Base-by-base conservation (phyloP, 768 basidiomycete species). In the Tylopilus vinaceipallidus region DNA sequence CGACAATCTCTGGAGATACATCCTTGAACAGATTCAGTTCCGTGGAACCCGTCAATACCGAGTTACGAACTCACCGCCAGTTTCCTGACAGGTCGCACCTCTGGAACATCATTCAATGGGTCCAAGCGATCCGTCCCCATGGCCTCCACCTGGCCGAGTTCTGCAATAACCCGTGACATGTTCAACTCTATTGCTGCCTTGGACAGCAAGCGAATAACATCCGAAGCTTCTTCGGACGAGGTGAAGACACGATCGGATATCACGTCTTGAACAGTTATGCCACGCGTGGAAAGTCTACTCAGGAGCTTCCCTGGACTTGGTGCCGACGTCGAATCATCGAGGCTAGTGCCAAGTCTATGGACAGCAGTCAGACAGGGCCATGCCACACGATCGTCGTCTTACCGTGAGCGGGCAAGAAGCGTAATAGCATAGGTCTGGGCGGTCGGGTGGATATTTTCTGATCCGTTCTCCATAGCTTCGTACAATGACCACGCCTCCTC, bases 401-500 rank as follows among this genome's bases (percentile, higher is more conserved):
- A 83, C 81, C 82, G 73, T 33, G 76, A 63, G 66, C 79, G 79
- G 0, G 79, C 73, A 27, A 80, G 67, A 11, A 92, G 72, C 79
- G 88, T 83, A n/a, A 80, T 63, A 10, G 87, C 83, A 68, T 87
- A 91, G 10, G 87, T 84, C 37, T 73, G 66, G 1, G 80, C 53
- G 26, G 76, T 79, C 0, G 88, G 84, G 0, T 56, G 52, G 10
- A 80, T 66, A 6, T 70, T 71, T 48, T 83, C 81, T 0, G 59
- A 52, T 8, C 69, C 74, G 10, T 43, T 60, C 57, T 86, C 81
- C 71, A 90, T 77, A 5, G 66, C 59, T 8, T 78, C 66, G 55
- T 84, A 88, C 13, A 94, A 71, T 10, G 69, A 68, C 75, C 79
- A 83, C 0, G 80, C 76, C 23, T 83, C 75, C 22, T 81, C 77